These are phyloP conservation scores for Calonectria leucothoes DNA, from an alignment of 2,329 filamentous ascomycete genomes.

Conservation along the genomic window DNA sequence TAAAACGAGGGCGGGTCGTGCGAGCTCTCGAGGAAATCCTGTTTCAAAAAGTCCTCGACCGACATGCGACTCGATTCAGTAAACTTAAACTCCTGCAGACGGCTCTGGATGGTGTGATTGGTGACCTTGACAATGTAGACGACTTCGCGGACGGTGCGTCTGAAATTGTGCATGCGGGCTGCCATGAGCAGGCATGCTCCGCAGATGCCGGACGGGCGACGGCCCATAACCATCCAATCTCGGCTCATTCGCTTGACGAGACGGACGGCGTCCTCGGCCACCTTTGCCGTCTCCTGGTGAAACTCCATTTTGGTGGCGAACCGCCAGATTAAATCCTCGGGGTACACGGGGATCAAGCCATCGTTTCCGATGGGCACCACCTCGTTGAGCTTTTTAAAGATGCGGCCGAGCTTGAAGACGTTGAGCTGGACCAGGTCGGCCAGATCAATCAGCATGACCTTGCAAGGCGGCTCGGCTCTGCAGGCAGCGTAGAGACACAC, in stretches of 20 bases:
- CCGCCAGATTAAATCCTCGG: slow-evolving; percentile 90
- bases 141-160: slow-evolving; percentile 90
- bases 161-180: slow-evolving; percentile 98
- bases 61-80: slow-evolving; percentile 88
- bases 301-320: slow-evolving; percentile 96
- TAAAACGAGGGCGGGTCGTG: slow-evolving; percentile 89
- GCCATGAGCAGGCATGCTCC: slow-evolving; percentile 95
- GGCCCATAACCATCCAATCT: slow-evolving; percentile 97
- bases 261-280: slow-evolving; percentile 88
- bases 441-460: slow-evolving; percentile 94
- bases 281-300: slow-evolving; percentile 80
- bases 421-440: slow-evolving; percentile 87
- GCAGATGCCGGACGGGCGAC: slow-evolving; percentile 92
- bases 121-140: slow-evolving; percentile 99
- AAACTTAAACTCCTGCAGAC: slow-evolving; percentile 89
- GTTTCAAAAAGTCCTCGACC: slow-evolving; percentile 84
- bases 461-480: slow-evolving; percentile 81
- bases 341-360: slow-evolving; percentile 76
- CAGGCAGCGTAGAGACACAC: slow-evolving; percentile 92
- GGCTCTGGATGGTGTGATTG: slow-evolving; percentile 90
- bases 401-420: slow-evolving; percentile 90
- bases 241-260: slow-evolving; percentile 93
- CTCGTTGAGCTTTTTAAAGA: slow-evolving; percentile 86
- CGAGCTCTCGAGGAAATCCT: slow-evolving; percentile 76
- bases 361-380: slow-evolving; percentile 77